Percentiles rank a stretch among this genome's conserved stretches.
Conservation (phyloP, 176 grass and related monocot species). For the Raddia guianensis region DNA sequence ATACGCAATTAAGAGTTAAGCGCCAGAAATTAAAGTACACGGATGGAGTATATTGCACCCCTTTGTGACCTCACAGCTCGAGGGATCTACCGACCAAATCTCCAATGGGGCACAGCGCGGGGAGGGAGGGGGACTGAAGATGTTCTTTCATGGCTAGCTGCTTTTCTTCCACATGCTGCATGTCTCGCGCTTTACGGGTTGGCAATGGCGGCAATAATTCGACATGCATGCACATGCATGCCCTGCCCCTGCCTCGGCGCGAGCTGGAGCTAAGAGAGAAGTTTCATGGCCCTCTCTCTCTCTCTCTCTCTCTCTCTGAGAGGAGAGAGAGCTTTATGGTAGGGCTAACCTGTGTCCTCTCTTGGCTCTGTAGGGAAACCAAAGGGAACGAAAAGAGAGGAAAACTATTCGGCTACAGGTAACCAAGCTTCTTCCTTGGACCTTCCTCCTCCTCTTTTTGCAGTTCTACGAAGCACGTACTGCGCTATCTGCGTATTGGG, state of each 20-base stretch:
- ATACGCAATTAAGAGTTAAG: too few relatives aligned
- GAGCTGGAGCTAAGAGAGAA: neutral
- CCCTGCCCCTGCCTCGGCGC: too few relatives aligned
- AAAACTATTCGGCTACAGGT: slow-evolving; percentile 40
- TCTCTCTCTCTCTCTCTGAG: neutral
- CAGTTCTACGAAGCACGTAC: slow-evolving; percentile 30
- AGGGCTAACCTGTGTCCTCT: slow-evolving; percentile 45
- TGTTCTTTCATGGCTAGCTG: slow-evolving; percentile 54
- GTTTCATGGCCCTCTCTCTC: slow-evolving; percentile 33
- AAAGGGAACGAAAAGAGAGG: neutral
- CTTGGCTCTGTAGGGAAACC: slow-evolving; percentile 18
- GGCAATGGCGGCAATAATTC: slow-evolving; percentile 51
- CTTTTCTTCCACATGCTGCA: slow-evolving; percentile 63
- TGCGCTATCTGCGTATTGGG: slow-evolving; percentile 44
- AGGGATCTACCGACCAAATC: slow-evolving; percentile 53
- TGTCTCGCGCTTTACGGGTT: slow-evolving; percentile 64
- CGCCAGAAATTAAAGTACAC: too few relatives aligned
- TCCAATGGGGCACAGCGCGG: slow-evolving; percentile 37
- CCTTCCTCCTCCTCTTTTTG: slow-evolving; percentile 49
- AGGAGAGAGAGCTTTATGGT: slow-evolving; percentile 52
- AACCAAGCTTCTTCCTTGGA: slow-evolving; percentile 49
- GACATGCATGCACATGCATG: slow-evolving; percentile 44
- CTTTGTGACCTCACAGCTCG: neutral
- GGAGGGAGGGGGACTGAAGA: slow-evolving; percentile 29
- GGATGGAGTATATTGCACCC: too few relatives aligned